Conservation (phyloP, 352 stramenopile genomes). For the Pythium monospermum region DNA sequence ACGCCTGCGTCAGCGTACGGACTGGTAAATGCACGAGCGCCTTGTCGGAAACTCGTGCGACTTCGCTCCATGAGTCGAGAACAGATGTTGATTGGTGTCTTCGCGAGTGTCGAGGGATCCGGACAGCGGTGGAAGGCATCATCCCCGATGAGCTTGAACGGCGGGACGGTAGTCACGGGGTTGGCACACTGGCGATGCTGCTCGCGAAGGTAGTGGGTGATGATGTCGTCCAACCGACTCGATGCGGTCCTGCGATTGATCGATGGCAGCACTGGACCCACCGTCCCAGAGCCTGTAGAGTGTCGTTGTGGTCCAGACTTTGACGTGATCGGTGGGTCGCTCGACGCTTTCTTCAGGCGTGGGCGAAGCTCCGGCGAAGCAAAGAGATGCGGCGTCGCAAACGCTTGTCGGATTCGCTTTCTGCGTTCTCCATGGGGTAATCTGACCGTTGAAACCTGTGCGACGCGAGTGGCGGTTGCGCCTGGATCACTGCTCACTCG, state of each 20-base stretch:
- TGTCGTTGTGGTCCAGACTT: conserved; percentile 1
- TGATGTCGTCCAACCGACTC: conserved; percentile 78
- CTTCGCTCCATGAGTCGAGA: conserved; percentile 47
- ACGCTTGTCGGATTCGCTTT: conserved; percentile 19
- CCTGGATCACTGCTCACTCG: not conserved
- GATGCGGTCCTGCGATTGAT: not conserved
- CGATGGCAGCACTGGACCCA: not conserved
- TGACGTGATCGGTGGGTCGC: conserved; percentile 1
- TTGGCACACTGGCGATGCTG: conserved; percentile 87
- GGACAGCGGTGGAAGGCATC: conserved; percentile 66
- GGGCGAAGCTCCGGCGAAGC: not conserved
- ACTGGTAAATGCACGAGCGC: conserved; percentile 36
- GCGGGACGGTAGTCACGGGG: conserved; percentile 80
- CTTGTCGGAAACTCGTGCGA: conserved; percentile 41
- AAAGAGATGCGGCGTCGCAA: conserved; percentile 16
- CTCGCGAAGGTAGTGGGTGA: conserved; percentile 82
- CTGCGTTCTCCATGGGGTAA: conserved; percentile 17
- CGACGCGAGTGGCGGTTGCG: not conserved
- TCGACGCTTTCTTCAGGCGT: conserved; percentile 2
- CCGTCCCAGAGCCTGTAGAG: not conserved
- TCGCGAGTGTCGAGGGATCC: conserved; percentile 39
- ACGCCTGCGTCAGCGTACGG: conserved; percentile 61
- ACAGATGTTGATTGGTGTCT: conserved; percentile 62
- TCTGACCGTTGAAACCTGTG: not conserved
- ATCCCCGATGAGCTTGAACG: conserved; percentile 70